Conservation (phyloP, 2,329 filamentous ascomycete species). For the Sporothrix brasiliensis region DNA sequence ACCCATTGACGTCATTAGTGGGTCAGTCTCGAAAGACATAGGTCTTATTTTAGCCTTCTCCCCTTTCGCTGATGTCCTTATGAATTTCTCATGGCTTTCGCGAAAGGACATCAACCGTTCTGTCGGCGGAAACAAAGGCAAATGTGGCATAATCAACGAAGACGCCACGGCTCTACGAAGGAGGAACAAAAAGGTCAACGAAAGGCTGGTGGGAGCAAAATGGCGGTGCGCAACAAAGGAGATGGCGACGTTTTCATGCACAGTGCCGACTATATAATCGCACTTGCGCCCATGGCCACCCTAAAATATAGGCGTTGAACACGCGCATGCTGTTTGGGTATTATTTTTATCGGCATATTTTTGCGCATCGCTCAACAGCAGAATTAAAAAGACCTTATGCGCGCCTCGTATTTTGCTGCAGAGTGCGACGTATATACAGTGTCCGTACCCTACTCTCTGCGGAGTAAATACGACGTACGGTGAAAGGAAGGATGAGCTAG, state of each 20-base stretch:
- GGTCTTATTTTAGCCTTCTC: background rate
- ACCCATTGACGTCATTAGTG: slow-evolving; percentile 31
- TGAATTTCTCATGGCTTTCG: background rate
- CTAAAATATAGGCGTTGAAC: slow-evolving; percentile 5
- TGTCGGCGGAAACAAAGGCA: background rate
- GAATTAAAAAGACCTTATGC: background rate
- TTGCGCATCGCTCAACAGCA: background rate
- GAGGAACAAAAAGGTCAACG: too few species aligned
- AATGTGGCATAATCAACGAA: background rate
- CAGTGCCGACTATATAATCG: background rate
- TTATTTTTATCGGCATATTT: background rate
- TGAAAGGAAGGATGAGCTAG: background rate
- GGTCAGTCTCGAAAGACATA: slow-evolving; percentile 21
- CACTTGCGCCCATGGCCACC: background rate
- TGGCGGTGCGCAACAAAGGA: slow-evolving; percentile 7
- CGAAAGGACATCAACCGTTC: background rate
- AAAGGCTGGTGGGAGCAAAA: background rate
- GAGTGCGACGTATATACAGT: too few species aligned
- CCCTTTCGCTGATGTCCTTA: background rate
- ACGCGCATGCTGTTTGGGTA: background rate
- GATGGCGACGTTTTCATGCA: background rate
- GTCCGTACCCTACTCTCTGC: background rate
- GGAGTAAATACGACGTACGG: too few species aligned
- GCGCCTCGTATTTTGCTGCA: background rate
- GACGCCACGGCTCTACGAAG: background rate